Evolutionary conservation across 345 rosid genomes (phyloP).

Genomic region (Conringia planisiliqua): DNA sequence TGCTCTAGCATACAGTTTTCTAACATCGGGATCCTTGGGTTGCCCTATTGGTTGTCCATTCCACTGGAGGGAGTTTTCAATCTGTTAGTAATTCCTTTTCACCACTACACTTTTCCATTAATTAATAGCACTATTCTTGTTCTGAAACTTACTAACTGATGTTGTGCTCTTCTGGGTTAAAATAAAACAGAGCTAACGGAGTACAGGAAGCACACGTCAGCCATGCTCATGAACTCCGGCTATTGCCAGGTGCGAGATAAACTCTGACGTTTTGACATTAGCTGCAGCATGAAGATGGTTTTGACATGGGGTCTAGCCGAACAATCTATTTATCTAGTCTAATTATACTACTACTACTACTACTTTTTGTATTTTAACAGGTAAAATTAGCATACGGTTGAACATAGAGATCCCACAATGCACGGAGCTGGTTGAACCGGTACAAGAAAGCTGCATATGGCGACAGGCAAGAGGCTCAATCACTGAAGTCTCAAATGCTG

Average conservation of each 20-base stretch:
- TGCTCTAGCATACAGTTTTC: conserved; percentile 60
- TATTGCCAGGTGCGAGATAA: conserved; percentile 65
- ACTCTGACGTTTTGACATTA: not conserved
- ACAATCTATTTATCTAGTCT: not conserved
- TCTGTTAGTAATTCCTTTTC: conserved; percentile 48
- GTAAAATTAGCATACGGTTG: conserved; percentile 58
- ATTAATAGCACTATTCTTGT: not conserved
- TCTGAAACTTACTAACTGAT: not conserved
- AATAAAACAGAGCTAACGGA: conserved; percentile 52
- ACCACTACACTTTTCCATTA: not conserved
- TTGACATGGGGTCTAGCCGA: not conserved
- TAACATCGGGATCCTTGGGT: conserved; percentile 73
- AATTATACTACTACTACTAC: not conserved
- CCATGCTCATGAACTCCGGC: conserved; percentile 50
- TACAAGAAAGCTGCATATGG: conserved; percentile 81
- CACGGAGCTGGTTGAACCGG: conserved; percentile 68
- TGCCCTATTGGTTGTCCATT: conserved; percentile 75
- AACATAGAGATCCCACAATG: conserved; percentile 61
- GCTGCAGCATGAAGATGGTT: not conserved
- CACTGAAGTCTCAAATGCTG: conserved; percentile 40
- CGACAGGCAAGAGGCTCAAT: conserved; percentile 85
- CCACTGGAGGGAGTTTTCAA: conserved; percentile 69
- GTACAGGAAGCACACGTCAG: conserved; percentile 39
- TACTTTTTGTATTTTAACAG: conserved; percentile 38
- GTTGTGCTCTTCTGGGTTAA: conserved; percentile 6